These are phyloP conservation scores for Heterobasidion occidentale DNA, from an alignment of 1,284 basidiomycete genomes.

Conservation along the genomic window DNA sequence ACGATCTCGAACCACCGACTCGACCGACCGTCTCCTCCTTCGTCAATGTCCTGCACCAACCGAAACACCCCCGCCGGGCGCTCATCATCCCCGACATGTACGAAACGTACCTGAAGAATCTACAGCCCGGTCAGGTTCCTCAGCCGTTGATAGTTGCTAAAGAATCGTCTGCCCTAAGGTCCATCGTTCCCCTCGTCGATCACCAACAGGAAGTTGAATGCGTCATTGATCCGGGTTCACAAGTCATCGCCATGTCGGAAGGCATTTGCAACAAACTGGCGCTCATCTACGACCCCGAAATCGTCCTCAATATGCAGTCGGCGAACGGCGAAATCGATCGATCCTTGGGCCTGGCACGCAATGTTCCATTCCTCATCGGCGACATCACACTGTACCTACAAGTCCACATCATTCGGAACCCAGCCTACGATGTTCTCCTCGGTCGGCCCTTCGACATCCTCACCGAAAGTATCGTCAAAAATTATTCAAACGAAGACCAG, in stretches of 20 bases:
- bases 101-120: neutral
- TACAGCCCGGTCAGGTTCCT: neutral
- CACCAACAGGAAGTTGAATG: neutral
- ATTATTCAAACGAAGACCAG: neutral
- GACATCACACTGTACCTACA: slow-evolving; percentile 14
- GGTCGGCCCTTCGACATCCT: neutral
- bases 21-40: neutral
- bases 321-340: slow-evolving; percentile 18
- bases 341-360: slow-evolving; percentile 16
- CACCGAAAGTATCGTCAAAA: neutral
- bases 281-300: neutral
- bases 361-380: neutral
- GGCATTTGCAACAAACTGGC: neutral
- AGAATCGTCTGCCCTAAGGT: neutral
- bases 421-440: slow-evolving; percentile 22
- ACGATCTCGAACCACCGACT: neutral
- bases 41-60: neutral
- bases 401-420: slow-evolving; percentile 17
- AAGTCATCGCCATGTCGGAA: neutral
- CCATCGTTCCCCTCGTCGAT: neutral
- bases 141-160: neutral
- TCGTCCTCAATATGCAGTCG: slow-evolving; percentile 1
- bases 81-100: neutral
- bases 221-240: neutral
- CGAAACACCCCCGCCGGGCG: too few species aligned